Base-by-base conservation (phyloP, 768 basidiomycete genomes). In the Podaxis mareebaensis region DNA sequence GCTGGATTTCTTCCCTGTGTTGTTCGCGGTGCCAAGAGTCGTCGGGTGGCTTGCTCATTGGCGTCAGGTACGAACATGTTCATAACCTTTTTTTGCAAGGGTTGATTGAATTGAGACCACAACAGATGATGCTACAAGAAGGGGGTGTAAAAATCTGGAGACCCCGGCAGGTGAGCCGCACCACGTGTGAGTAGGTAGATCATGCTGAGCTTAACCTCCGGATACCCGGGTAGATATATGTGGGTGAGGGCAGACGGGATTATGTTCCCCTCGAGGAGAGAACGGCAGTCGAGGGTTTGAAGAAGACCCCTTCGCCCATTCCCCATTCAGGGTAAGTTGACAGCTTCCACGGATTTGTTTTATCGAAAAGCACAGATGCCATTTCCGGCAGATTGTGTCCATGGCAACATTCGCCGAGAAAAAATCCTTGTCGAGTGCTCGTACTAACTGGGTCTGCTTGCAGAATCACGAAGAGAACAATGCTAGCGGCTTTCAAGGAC, bases 131-230 rank as follows among this genome's bases (percentile, higher is more conserved):
- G 94, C 77, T 96, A 52, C 89, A 92, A 70, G 83, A 89, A 33
- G 91, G 87, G 22, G 93, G 93, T 55, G 93, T 96, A 65, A 96
- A 95, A 77, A 96, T 96, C 67, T 96, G 95, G 93, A 83, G 92
- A 51, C 93, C 92, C 39, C 81, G 90, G 69, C 92, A 93, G 82
- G 89, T 90, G 74, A 62, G 77, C 67, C 59, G 55, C 39, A 53
- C 57, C 60, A 56, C 61, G 66, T 61, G 56, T 60, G 53, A 26
- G 51, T 60, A 46, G 44, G 48, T 53, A 55, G 33, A 33, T 55
- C 53, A 53, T 0, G 4, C 8, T 28, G 42, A 40, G 52, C 42
- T 65, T 65, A 60, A 54, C 55, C 10, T 46, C 46, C 42, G 53
- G 58, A 52, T 49, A 26, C 38, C 42, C 53, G 48, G 63, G 30